These are phyloP conservation scores for Myxozyma lipomycoides DNA, from an alignment of 805 yeast species.

Conservation along the genomic window DNA sequence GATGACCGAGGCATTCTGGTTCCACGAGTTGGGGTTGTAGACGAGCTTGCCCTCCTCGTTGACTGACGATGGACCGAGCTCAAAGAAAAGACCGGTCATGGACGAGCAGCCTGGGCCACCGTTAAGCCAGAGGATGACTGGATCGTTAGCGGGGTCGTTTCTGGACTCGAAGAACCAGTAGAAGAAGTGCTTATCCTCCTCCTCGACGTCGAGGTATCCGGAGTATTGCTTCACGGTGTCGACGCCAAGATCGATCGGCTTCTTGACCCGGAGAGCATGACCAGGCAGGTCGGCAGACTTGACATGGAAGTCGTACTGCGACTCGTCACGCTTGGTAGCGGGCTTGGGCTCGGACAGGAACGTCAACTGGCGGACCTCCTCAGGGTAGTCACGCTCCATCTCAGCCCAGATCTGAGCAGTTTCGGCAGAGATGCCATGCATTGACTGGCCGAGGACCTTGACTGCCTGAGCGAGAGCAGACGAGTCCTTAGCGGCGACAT, in stretches of 20 bases:
- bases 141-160: slow-evolving; percentile 80
- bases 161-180: slow-evolving; percentile 93
- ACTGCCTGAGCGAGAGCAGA: slow-evolving; percentile 23
- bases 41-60: slow-evolving; percentile 64
- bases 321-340: slow-evolving; percentile 32
- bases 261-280: slow-evolving; percentile 59
- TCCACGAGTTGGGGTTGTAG: slow-evolving; percentile 85
- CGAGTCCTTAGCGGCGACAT: slow-evolving; percentile 14
- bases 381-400: slow-evolving; percentile 30
- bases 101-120: slow-evolving; percentile 97
- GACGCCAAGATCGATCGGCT: slow-evolving; percentile 67
- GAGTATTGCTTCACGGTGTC: slow-evolving; percentile 75
- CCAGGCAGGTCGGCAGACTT: slow-evolving; percentile 42
- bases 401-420: slow-evolving; percentile 29
- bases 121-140: slow-evolving; percentile 83
- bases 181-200: slow-evolving; percentile 85
- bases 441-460: slow-evolving; percentile 20
- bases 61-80: slow-evolving; percentile 82
- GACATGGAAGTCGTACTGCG: slow-evolving; percentile 43
- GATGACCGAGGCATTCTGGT: slow-evolving; percentile 80
- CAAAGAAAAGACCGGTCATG: slow-evolving; percentile 82
- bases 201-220: slow-evolving; percentile 70
- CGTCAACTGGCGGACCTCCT: slow-evolving; percentile 24
- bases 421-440: slow-evolving; percentile 20
- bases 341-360: slow-evolving; percentile 28